Evolutionary conservation across 345 rosid genomes (phyloP), one percentile per base, ranked within the genome.

Genomic region (Populus simonii): DNA sequence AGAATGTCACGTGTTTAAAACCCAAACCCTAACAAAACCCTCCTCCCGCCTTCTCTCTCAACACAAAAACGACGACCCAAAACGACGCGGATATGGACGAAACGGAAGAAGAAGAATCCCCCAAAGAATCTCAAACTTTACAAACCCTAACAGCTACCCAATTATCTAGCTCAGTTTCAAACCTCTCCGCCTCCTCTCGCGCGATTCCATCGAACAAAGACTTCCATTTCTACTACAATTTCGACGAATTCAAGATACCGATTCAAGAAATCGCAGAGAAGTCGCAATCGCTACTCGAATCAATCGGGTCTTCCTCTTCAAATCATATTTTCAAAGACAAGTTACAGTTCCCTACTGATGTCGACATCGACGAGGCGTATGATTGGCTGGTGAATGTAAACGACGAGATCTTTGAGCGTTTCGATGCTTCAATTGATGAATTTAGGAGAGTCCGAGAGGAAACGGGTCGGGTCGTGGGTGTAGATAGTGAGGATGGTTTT

Each of bases 181-280:
- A 77, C 69, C 88, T 92, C 74, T 80, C 89, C 5, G 82, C 86
- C 45, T 78, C 89, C 20, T 89, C 91, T 8, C 85, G 86, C 66
- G 75, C 83, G 51, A 83, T 96, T 70, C 98, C 99, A 5, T 23
- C 91, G 10, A 81, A 86, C 72, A 87, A 83, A 57, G 99, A 92
- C 84, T 96, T 96, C 55, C 97, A 96, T 72, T 96, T 91, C 84
- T 93, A 81, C 86, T 12, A 84, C 88, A 96, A 93, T 75, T 96
- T 96, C 85, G 87, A 82, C 43, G 94, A 89, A 66, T 92, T 96
- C 87, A 90, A 87, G 76, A 78, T 65, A 38, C 97, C 98, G 38
- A 74, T 89, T 15, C 81, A 80, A 16, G 83, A 81, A 45, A 84
- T 96, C 43, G 61, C 89, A 25, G 68, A 38, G 38, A 72, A 63